Base-by-base conservation (phyloP, 2,329 filamentous ascomycete genomes). In the Phyllosticta citriasiana region DNA sequence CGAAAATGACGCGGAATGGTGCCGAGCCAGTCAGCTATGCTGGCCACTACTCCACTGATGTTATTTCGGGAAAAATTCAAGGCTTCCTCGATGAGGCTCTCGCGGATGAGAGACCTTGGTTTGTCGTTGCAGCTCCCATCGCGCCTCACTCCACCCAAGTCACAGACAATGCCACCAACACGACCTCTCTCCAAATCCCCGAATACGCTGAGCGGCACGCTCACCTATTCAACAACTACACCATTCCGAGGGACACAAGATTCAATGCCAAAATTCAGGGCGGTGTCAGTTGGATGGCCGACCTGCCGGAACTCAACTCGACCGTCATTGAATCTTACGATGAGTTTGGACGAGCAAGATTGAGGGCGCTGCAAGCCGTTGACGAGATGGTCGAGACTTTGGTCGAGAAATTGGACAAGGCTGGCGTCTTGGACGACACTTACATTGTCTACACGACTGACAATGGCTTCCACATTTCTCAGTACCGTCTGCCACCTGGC, bases 101-200 rank as follows among this genome's bases (percentile, higher is more conserved):
- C 2, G 69, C 73, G 0, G 74, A 77, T 0, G 71, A 77, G 0
- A 76, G 79, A 16, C 88, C 88, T 0, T 90, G 89, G 72, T 89
- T 90, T 68, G 69, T 91, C 3, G 80, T 79, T 0, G 77, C 88
- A 8, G 83, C 87, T 0, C 88, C 87, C 0, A 79, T 86, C 5
- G 86, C 83, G 0, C 87, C 88, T 0, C 88, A 91, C 26, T n/a
- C 53, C 33, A 60, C 57, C 0, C 74, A 77, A 4, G 76, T 77
- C 0, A 84, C 85, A 0, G 76, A 87, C 16, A 79, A 86, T 0
- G 79, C 84, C 0, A 75, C 83, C 52, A 60, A 60, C 57, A 27
- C 52, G 1, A 60, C 57, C 24, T 60, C 54, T 35, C 55, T 60
- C 12, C 52, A 60, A 35, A 55, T 60, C 26, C 52, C 57, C 4